Evolutionary conservation across 768 basidiomycete genomes (phyloP), one percentile per base, ranked within the genome.

Genomic region (Clathrus columnatus): DNA sequence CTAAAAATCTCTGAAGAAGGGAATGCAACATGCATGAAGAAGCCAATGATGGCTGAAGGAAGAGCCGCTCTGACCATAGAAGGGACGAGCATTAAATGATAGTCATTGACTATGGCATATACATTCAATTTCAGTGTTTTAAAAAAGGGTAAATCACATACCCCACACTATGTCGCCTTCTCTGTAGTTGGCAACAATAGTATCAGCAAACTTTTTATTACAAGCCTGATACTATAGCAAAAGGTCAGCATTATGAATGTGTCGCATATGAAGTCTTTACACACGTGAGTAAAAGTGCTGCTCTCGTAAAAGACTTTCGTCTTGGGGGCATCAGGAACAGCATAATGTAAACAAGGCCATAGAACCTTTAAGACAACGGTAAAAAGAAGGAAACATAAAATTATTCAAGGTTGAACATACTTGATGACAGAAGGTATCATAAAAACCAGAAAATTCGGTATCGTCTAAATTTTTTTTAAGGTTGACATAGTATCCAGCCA

Each of bases 21-120:
- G 73, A 96, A 97, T 2, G 95, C 90, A 54, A 94, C 92, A 66
- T 97, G 95, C 70, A 96, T 81, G 78, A 98, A 98, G 80, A 97
- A 96, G 1, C 87, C 91, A 61, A 91, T 87, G 30, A 83, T 81
- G 14, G 67, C 69, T 18, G 67, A 74, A 66, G 83, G 67, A 68
- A 91, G 66, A 64, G 76, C 59, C 24, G 82, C 76, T 49, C 94
- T 84, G 26, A 98, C 79, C 70, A 97, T 83, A 43, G 79, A 76
- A 1, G 95, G 95, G 7, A 96, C 81, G 48, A 98, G 84, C 75
- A 96, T 86, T 48, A 98, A 83, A 65, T 99, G 95, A 69, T 97
- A 99, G 72, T 98, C 95, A 69, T 99, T 92, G 2, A 90, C 77
- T 55, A 8, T 27, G 11, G 7, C n/a, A 17, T 7, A 18, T 21